phyloP scores from a whole-genome alignment of 1,284 basidiomycete species.

The Pseudozyma tsukubaensis region DNA sequence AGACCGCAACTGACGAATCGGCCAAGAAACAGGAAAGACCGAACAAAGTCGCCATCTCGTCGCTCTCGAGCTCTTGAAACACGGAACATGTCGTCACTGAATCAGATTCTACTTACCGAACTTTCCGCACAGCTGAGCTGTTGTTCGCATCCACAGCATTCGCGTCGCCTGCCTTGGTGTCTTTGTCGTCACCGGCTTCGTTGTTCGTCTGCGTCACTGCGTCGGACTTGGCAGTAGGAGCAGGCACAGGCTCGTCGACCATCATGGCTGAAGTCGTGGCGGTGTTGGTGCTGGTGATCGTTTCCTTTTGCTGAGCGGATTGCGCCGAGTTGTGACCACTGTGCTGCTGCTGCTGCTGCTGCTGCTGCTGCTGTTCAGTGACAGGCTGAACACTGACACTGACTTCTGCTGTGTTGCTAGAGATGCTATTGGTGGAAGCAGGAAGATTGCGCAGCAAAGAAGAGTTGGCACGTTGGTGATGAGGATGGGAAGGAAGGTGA shows the following conservation, averaged over 20 bases:
- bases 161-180: conserved; percentile 1
- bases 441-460: conserved; percentile 21
- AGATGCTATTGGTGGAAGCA: conserved; percentile 21
- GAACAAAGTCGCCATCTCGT: conserved; percentile 11
- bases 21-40: not conserved
- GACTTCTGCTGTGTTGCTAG: conserved; percentile 6
- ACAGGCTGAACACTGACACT: conserved; percentile 8
- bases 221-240: not conserved
- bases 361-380: not conserved
- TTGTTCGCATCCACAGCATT: conserved; percentile 2
- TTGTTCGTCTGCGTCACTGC: not conserved
- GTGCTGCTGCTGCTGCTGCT: conserved; percentile 1
- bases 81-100: not conserved
- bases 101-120: conserved; percentile 25
- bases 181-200: not conserved
- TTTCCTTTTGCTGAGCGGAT: not conserved
- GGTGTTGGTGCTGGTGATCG: conserved; percentile 18
- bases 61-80: not conserved
- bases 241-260: conserved; percentile 14
- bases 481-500: not conserved
- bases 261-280: conserved; percentile 28
- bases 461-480: conserved; percentile 7
- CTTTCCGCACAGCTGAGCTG: conserved; percentile 31
- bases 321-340: not conserved
- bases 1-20: not conserved